A percentile compares a stretch with the other conserved stretches of the same genome.
Conservation (phyloP, 2,329 filamentous ascomycete genomes). For the Alternaria ventricosa region DNA sequence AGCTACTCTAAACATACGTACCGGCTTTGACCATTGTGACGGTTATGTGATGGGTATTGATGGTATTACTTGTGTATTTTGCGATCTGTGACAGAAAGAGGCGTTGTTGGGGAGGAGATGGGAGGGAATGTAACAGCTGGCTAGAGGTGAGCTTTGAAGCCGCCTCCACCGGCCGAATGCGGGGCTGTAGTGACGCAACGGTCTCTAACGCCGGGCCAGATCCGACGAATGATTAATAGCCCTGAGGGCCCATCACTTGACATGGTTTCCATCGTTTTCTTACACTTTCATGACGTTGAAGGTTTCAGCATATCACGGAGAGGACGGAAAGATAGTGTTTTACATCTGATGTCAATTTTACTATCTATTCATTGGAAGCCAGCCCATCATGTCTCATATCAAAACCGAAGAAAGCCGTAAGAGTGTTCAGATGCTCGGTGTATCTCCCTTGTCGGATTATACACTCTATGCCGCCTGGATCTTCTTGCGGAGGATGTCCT, state of each 20-base stretch:
- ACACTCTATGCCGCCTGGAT: constrained; percentile 56
- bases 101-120: constrained; percentile 10
- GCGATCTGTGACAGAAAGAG: constrained; percentile 13
- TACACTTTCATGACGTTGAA: constrained; percentile 8
- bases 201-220: constrained; percentile 23
- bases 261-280: background rate
- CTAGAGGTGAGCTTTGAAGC: constrained; percentile 30
- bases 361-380: constrained; percentile 18
- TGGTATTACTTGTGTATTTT: constrained; percentile 16
- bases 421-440: constrained; percentile 31
- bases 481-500: constrained; percentile 90
- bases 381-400: constrained; percentile 6
- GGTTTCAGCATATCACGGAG: background rate
- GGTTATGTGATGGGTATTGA: constrained; percentile 48
- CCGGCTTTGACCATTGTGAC: constrained; percentile 98
- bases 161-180: constrained; percentile 14
- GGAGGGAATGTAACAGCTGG: constrained; percentile 2
- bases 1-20: constrained; percentile 59
- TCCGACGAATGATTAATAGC: constrained; percentile 39
- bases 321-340: background rate
- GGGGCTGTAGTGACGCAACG: constrained; percentile 46
- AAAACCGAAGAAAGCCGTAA: constrained; percentile 11
- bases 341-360: constrained; percentile 24
- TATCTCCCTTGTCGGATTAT: constrained; percentile 34
- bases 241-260: background rate